A percentile compares a stretch with the other conserved stretches of the same genome.
These are phyloP conservation scores for Tricholoma saponaceum DNA, from an alignment of 768 basidiomycete species.

Conservation along the genomic window DNA sequence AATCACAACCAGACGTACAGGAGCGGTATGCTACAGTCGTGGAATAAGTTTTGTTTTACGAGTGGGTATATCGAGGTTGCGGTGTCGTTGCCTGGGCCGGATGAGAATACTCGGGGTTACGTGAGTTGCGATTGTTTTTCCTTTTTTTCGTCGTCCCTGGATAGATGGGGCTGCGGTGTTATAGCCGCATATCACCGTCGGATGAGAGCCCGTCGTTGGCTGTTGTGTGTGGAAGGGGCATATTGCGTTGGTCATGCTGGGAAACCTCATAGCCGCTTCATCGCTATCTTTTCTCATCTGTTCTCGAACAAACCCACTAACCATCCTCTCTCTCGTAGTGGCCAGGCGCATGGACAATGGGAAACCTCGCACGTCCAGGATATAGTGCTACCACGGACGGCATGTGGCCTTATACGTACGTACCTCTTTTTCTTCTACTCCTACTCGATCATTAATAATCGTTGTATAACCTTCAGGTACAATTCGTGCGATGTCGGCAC, in stretches of 20 bases:
- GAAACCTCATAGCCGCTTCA: not conserved
- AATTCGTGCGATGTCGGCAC: conserved; percentile 75
- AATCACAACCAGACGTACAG: conserved; percentile 63
- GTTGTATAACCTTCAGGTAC: conserved; percentile 34
- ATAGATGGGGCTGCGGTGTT: not conserved
- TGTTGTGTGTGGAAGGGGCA: not conserved
- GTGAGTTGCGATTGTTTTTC: conserved; percentile 25
- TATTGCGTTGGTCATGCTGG: not conserved
- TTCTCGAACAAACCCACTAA: not conserved
- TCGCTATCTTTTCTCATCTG: not conserved
- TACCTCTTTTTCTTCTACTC: conserved; percentile 6
- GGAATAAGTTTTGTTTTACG: conserved; percentile 90
- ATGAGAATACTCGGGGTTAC: conserved; percentile 46
- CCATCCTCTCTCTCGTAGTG: conserved; percentile 37
- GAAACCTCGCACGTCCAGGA: conserved; percentile 80
- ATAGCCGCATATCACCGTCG: not conserved
- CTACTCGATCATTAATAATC: not conserved
- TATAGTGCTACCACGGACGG: conserved; percentile 80
- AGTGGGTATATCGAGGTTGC: conserved; percentile 74
- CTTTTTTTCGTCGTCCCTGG: not conserved
- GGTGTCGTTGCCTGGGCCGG: conserved; percentile 55
- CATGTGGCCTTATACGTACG: conserved; percentile 77
- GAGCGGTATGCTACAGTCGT: conserved; percentile 80
- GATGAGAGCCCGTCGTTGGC: not conserved
- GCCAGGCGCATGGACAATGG: conserved; percentile 90